These are phyloP conservation scores for Dryadomyces quercivorus DNA, from an alignment of 2,329 filamentous ascomycete species.

Conservation along the genomic window DNA sequence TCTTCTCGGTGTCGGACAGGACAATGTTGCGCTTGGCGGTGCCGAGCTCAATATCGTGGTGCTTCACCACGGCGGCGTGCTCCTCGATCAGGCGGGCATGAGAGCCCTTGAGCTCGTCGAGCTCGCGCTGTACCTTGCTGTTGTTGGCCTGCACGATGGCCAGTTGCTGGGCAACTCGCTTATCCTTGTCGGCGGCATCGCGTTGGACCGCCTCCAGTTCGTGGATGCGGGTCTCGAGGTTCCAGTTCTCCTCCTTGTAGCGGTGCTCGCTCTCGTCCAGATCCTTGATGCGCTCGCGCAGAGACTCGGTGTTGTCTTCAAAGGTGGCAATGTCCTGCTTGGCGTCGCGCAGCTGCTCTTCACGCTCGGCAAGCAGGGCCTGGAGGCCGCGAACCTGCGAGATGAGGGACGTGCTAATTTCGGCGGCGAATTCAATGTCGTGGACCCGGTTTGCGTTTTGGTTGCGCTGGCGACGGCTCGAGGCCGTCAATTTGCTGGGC, in stretches of 20 bases:
- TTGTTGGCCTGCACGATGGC: constrained; percentile 64
- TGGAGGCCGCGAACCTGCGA: constrained; percentile 91
- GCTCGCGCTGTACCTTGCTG: constrained; percentile 63
- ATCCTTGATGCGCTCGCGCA: constrained; percentile 67
- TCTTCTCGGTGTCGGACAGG: constrained; percentile 66
- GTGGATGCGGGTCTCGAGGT: constrained; percentile 82
- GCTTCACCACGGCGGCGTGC: constrained; percentile 61
- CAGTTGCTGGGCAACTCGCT: constrained; percentile 64
- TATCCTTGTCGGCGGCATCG: constrained; percentile 71
- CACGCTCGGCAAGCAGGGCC: constrained; percentile 70
- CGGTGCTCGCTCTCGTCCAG: constrained; percentile 90
- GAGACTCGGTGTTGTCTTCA: constrained; percentile 68
- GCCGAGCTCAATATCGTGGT: constrained; percentile 80
- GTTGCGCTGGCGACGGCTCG: constrained; percentile 79
- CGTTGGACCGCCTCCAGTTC: constrained; percentile 63
- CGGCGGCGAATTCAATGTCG: constrained; percentile 96
- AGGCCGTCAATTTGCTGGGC: constrained; percentile 78
- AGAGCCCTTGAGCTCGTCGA: constrained; percentile 76
- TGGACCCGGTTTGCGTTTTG: constrained; percentile 80
- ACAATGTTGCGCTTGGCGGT: constrained; percentile 69
- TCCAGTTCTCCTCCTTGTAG: constrained; percentile 99
- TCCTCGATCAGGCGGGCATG: constrained; percentile 75
- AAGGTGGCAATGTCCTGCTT: constrained; percentile 66
- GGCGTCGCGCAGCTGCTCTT: constrained; percentile 68
- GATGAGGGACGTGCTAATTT: constrained; percentile 89